Evolutionary conservation across 2,329 filamentous ascomycete species (phyloP).

Genomic region (Fusarium foetens): DNA sequence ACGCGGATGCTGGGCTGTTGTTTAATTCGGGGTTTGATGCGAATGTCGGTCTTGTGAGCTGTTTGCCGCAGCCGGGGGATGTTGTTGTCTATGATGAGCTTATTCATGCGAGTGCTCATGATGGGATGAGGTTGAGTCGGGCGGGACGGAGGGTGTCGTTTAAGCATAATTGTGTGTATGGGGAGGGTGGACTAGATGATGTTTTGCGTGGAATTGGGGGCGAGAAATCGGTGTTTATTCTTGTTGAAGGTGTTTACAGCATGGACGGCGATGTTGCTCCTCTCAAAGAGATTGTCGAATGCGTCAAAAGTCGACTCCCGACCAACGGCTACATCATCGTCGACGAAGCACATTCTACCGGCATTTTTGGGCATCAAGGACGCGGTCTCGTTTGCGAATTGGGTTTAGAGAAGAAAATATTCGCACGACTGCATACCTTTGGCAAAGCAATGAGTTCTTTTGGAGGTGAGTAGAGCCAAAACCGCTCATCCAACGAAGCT

Average conservation of each 20-base stretch:
- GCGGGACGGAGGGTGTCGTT: slow-evolving; percentile 63
- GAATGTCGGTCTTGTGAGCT: slow-evolving; percentile 71
- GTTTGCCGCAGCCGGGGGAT: slow-evolving; percentile 69
- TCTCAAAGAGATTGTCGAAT: slow-evolving; percentile 66
- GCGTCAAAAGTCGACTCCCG: slow-evolving; percentile 66
- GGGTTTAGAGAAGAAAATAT: slow-evolving; percentile 65
- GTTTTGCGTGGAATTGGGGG: slow-evolving; percentile 49
- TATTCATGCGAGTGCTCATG: slow-evolving; percentile 81
- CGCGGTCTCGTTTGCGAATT: slow-evolving; percentile 67
- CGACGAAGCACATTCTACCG: slow-evolving; percentile 75
- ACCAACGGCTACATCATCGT: slow-evolving; percentile 72
- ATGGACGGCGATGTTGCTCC: slow-evolving; percentile 84
- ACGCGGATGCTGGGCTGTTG: slow-evolving; percentile 57
- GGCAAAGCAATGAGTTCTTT: slow-evolving; percentile 75
- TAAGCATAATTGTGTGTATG: slow-evolving; percentile 62
- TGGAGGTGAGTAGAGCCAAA: slow-evolving; percentile 65
- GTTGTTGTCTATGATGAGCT: slow-evolving; percentile 77
- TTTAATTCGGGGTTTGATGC: slow-evolving; percentile 73
- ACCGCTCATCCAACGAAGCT: not conserved
- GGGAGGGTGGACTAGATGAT: slow-evolving; percentile 39
- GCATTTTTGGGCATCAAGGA: slow-evolving; percentile 66
- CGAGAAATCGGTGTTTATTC: slow-evolving; percentile 70
- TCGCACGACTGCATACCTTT: slow-evolving; percentile 71
- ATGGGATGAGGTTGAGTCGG: slow-evolving; percentile 76
- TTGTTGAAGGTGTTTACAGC: slow-evolving; percentile 78